Evolutionary conservation across 208 protist genomes (phyloP), one percentile per base, ranked within the genome.

Genomic region (Lotmaria passim): DNA sequence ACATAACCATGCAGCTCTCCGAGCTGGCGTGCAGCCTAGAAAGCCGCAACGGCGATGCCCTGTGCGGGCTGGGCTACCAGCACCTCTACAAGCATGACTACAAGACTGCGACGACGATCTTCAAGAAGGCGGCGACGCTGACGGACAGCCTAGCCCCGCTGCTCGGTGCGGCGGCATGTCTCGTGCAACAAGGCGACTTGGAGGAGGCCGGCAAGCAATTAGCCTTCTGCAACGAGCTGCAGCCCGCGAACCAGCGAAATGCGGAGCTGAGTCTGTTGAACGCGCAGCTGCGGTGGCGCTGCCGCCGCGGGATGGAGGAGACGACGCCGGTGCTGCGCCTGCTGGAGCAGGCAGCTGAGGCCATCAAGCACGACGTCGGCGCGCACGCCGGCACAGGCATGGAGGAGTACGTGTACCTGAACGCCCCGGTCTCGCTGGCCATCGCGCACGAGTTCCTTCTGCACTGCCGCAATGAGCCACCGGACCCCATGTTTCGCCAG

Each of bases 211-310:
- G 87, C 30, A 63, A 93, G 75, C 90, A 97, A 74, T 71, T 98
- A 15, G 65, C 89, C 33, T 94, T 97, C 52, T 90, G 91, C 56
- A 95, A 92, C 67, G 85, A 97, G 69, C 88, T 98, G 51, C 92
- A 97, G 73, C 64, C 80, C 26, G 51, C 83, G 17, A 79, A 81
- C 19, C 82, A 91, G 64, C 85, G 87, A 24, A 90, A 87, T 50
- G 79, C 92, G 14, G 90, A 97, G 78, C 79, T 98, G 23, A 75
- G 64, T 46, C 61, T 86, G 41, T 81, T 98, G 38, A 93, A 88
- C 58, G 96, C 89, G 17, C 63, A 94, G 41, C 56, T 98, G 43
- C 63, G 75, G 41, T 96, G 92, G 89, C 65, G 79, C n/a, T n/a
- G n/a, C 38, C 96, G 83, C 76, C 64, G 82, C 39, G 46, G 82